phyloP scores from a whole-genome alignment of 495 filamentous ascomycete genomes.

The Cercophora scortea region DNA sequence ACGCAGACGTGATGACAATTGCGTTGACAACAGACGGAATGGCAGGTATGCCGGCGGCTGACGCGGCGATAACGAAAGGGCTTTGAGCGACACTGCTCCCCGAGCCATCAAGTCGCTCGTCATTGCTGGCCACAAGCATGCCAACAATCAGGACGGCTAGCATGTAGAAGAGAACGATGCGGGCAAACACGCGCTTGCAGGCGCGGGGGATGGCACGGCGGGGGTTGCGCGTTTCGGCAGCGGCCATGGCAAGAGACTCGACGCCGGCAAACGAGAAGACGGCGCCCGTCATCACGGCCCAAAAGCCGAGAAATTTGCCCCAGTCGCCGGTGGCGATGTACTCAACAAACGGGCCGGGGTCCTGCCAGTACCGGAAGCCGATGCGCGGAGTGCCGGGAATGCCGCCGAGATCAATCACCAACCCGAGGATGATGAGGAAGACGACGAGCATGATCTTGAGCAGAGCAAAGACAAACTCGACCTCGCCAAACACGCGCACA shows the following conservation, averaged over 20 bases:
- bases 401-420: conserved; percentile 59
- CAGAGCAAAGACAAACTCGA: conserved; percentile 51
- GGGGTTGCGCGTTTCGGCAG: conserved; percentile 67
- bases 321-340: conserved; percentile 44
- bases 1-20: conserved; percentile 64
- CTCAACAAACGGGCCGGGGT: conserved; percentile 62
- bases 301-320: conserved; percentile 52
- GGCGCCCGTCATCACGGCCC: conserved; percentile 51
- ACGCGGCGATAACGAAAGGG: conserved; percentile 67
- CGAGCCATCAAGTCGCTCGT: conserved; percentile 40
- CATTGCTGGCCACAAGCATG: conserved; percentile 57
- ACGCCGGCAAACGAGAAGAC: conserved; percentile 54
- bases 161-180: conserved; percentile 66
- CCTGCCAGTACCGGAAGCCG: conserved; percentile 60
- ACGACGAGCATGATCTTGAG: conserved; percentile 60
- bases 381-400: conserved; percentile 47
- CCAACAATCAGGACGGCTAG: conserved; percentile 63
- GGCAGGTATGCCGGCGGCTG: conserved; percentile 54
- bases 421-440: conserved; percentile 58
- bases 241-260: conserved; percentile 55
- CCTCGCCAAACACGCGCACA: conserved; percentile 54
- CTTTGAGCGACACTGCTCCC: conserved; percentile 47
- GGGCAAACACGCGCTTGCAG: conserved; percentile 61
- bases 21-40: conserved; percentile 60
- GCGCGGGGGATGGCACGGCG: conserved; percentile 63